Evolutionary conservation across 768 basidiomycete species (phyloP).

Genomic region (Pulveroboletus sp.): DNA sequence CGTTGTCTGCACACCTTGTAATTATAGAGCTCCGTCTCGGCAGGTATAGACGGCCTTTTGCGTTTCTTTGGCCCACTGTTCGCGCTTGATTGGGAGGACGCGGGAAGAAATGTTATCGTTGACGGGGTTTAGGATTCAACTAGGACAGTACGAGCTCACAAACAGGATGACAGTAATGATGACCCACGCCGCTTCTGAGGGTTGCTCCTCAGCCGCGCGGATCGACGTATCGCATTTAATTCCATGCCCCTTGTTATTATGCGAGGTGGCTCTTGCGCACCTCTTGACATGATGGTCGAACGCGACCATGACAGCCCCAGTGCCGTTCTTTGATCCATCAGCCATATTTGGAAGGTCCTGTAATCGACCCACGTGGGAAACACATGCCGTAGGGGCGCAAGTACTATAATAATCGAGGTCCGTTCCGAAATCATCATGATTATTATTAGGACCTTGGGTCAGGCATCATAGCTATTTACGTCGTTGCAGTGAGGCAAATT

Average conservation of each 20-base stretch:
- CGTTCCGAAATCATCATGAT: neutral
- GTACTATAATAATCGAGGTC: no score
- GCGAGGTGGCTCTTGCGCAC: slow-evolving; percentile 10
- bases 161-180: slow-evolving; percentile 10
- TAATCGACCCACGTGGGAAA: slow-evolving; percentile 23
- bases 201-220: slow-evolving; percentile 16
- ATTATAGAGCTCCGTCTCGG: neutral
- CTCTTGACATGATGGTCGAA: slow-evolving; percentile 18
- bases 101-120: slow-evolving; percentile 7
- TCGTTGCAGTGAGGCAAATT: neutral
- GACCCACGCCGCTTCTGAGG: neutral
- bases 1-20: slow-evolving; percentile 13
- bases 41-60: neutral
- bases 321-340: slow-evolving; percentile 8
- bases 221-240: slow-evolving; percentile 16
- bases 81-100: neutral
- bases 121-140: slow-evolving; percentile 1
- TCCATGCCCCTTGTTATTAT: slow-evolving; percentile 26
- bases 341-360: slow-evolving; percentile 33
- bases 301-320: neutral
- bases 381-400: no score
- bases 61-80: slow-evolving; percentile 8
- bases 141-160: slow-evolving; percentile 4
- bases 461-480: neutral
- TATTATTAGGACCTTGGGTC: neutral